Evolutionary conservation across 208 protist species (phyloP), one percentile per base, ranked within the genome.

Genomic region (Crithidia brevicula): DNA sequence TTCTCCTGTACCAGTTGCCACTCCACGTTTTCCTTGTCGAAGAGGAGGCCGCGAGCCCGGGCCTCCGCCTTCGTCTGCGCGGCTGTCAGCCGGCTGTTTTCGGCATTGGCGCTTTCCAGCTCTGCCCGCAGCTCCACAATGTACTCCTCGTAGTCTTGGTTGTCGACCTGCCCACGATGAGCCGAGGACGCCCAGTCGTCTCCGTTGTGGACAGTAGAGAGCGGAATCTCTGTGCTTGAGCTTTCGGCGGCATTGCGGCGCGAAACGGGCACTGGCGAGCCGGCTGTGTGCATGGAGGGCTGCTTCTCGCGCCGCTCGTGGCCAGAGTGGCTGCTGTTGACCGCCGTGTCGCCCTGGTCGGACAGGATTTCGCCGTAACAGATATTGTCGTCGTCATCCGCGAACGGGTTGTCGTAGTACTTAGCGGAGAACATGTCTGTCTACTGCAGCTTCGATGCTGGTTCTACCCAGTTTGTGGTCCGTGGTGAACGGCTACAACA

Each of bases 331-430:
- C 36, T 25, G 47, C 22, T 25, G 42, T 43, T 15, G 38, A 22
- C 51, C 34, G 56, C 18, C 3, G 33, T 46, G 38, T 68, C 73
- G 27, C 56, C 52, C 8, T 40, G 60, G 6, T 83, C 57, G 4
- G 71, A 53, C 36, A 76, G 36, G 22, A 89, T 78, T 28, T 81
- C 79, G 46, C 79, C 79, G 56, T 82, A 94, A 63, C 85, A 94
- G 22, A 80, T 43, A 27, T 88, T 80, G 58, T 93, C 72, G 11
- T 90, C 70, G 47, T 88, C 78, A 36, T 74, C 72, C 10, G 66
- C 74, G 30, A 94, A 92, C 23, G 89, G 89, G 72, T 94, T 79
- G 28, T 73, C 68, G 61, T 88, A 88, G 71, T 90, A 91, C 25
- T 82, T 65, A 13, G 52, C 58, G 16, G 33, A 62, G 36, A 71